Conservation (phyloP, 495 filamentous ascomycete species). For the Xylaria castorea region DNA sequence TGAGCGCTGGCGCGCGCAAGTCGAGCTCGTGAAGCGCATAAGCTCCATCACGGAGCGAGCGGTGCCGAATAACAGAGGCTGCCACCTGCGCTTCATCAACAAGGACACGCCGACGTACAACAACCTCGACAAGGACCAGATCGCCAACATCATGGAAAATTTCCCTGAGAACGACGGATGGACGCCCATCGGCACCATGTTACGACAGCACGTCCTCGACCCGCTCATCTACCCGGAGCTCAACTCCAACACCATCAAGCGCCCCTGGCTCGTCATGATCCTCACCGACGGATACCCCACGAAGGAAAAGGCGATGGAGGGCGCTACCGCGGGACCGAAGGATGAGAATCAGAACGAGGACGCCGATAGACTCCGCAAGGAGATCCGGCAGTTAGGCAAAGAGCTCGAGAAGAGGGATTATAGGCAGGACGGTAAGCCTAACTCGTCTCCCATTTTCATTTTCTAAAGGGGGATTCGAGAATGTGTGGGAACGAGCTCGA, state of each 20-base stretch:
- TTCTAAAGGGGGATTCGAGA: neutral
- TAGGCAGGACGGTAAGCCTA: neutral
- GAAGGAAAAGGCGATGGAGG: constrained; percentile 8
- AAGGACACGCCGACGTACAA: constrained; percentile 15
- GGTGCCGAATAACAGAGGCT: constrained; percentile 10
- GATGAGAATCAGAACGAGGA: constrained; percentile 19
- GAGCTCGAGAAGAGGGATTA: neutral
- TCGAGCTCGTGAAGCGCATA: constrained; percentile 18
- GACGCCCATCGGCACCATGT: constrained; percentile 18
- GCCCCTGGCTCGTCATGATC: constrained; percentile 11
- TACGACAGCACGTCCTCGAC: constrained; percentile 1
- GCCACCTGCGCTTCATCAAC: constrained; percentile 19
- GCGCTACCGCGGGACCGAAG: neutral
- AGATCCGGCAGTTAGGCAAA: constrained; percentile 12
- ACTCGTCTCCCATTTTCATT: neutral
- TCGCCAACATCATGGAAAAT: neutral
- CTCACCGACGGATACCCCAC: constrained; percentile 8
- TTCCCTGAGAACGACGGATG: constrained; percentile 3
- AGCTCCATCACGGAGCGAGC: constrained; percentile 6
- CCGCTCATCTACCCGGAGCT: constrained; percentile 2
- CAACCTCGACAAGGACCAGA: constrained; percentile 6
- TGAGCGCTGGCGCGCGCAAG: constrained; percentile 6
- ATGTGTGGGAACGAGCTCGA: neutral
- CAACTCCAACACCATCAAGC: constrained; percentile 2
- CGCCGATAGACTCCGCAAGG: constrained; percentile 9